These are phyloP conservation scores for Pseudocercospora fuligena DNA, from an alignment of 2,329 filamentous ascomycete genomes.

Conservation along the genomic window DNA sequence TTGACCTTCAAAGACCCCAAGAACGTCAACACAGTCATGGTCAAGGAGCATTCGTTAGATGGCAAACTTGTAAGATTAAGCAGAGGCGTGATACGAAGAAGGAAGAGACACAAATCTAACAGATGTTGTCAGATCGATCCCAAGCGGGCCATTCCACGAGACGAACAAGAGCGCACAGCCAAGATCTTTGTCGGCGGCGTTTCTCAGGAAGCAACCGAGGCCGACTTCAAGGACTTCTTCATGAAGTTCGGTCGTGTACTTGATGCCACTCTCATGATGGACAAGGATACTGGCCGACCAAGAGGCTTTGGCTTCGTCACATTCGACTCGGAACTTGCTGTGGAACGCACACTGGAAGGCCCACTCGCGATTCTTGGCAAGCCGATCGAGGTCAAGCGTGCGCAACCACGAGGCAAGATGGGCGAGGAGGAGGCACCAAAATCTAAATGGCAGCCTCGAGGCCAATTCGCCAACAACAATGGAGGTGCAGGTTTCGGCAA, in stretches of 20 bases:
- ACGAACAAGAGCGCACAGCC: slow-evolving; percentile 96
- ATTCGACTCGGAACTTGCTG: slow-evolving; percentile 93
- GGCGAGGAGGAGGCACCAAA: slow-evolving; percentile 77
- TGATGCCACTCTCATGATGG: slow-evolving; percentile 99
- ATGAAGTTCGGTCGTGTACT: slow-evolving; percentile 94
- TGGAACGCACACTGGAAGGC: slow-evolving; percentile 84
- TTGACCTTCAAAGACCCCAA: slow-evolving; percentile 97
- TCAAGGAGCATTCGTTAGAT: slow-evolving; percentile 97
- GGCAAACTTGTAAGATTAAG: slow-evolving; percentile 85
- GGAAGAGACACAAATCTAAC: slow-evolving; percentile 32
- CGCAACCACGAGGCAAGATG: slow-evolving; percentile 92
- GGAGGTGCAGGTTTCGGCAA: slow-evolving; percentile 47
- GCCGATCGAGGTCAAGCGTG: slow-evolving; percentile 97
- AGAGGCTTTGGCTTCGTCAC: slow-evolving; percentile 98
- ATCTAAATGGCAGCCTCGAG: slow-evolving; percentile 44
- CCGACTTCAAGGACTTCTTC: slow-evolving; percentile 96
- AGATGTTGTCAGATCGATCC: slow-evolving; percentile 77
- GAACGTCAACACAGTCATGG: slow-evolving; percentile 99
- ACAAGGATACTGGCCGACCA: slow-evolving; percentile 97
- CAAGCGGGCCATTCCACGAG: slow-evolving; percentile 93
- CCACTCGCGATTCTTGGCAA: slow-evolving; percentile 94
- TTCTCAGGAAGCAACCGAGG: slow-evolving; percentile 93
- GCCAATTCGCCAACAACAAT: slow-evolving; percentile 40
- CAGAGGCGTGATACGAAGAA: slow-evolving; percentile 26
- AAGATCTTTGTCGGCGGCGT: slow-evolving; percentile 99